Evolutionary conservation across 805 yeast species (phyloP).

Genomic region (Brettanomyces nanus): DNA sequence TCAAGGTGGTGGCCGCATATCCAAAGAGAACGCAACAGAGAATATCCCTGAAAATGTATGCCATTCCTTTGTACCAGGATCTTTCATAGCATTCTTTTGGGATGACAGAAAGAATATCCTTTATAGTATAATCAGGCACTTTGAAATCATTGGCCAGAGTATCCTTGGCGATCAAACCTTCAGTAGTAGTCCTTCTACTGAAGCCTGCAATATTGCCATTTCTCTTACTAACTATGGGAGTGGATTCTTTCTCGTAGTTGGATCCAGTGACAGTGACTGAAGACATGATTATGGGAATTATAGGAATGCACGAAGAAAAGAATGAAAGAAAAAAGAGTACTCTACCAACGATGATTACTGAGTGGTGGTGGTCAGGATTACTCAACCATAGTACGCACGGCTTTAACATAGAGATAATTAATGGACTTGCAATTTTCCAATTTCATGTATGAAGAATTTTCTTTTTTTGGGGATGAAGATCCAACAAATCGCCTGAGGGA

Average conservation of each 20-base stretch:
- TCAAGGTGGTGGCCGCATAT: constrained; percentile 42
- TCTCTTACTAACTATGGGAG: constrained; percentile 20
- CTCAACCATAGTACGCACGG: too few relatives aligned
- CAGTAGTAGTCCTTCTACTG: constrained; percentile 14
- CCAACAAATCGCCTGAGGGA: too few relatives aligned
- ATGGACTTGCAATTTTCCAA: too few relatives aligned
- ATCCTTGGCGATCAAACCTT: constrained; percentile 40
- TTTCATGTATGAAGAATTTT: too few relatives aligned
- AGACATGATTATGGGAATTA: constrained; percentile 19
- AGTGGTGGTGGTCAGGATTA: too few relatives aligned
- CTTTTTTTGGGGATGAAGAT: too few relatives aligned
- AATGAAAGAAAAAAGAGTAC: background rate
- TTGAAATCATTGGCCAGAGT: constrained; percentile 59
- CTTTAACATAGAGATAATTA: too few relatives aligned
- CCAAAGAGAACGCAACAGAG: constrained; percentile 40
- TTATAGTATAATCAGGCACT: constrained; percentile 70
- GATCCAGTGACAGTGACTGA: constrained; percentile 27
- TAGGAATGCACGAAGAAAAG: constrained; percentile 56
- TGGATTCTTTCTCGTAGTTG: constrained; percentile 9
- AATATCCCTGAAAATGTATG: constrained; percentile 64
- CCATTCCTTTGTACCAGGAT: constrained; percentile 42
- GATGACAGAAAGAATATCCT: constrained; percentile 63
- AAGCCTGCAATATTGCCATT: constrained; percentile 37
- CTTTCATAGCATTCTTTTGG: constrained; percentile 73
- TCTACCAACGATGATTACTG: too few relatives aligned